Percentiles rank a stretch among this genome's conserved stretches.
phyloP scores from a whole-genome alignment of 345 rosid species.

The Lagerstroemia speciosa region DNA sequence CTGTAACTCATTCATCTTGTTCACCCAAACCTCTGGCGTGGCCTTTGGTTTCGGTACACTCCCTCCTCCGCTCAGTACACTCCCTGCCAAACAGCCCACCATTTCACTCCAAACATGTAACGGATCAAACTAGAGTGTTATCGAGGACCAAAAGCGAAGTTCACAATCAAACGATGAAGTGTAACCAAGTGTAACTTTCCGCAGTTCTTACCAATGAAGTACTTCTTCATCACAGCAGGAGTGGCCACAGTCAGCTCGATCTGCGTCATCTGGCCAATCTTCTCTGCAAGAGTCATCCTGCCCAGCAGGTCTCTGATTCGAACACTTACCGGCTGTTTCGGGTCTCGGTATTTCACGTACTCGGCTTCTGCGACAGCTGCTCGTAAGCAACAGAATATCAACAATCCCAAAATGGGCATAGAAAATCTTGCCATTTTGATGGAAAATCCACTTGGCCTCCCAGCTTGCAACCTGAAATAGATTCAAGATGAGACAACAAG shows the following conservation, averaged over 20 bases:
- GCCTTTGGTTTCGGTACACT: constrained; percentile 40
- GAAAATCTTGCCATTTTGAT: not conserved
- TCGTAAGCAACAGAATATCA: constrained; percentile 1
- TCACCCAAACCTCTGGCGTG: constrained; percentile 35
- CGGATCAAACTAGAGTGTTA: no score
- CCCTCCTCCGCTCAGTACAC: no score
- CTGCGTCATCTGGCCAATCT: constrained; percentile 44
- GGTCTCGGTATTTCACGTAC: constrained; percentile 23
- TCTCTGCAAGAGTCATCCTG: constrained; percentile 28
- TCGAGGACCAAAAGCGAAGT: no score
- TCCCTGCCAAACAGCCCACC: no score
- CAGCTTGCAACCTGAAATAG: not conserved
- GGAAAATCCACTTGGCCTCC: no score
- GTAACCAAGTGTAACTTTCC: no score
- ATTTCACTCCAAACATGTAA: no score
- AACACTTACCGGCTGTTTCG: constrained; percentile 12
- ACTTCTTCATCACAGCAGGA: constrained; percentile 39
- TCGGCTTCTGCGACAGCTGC: constrained; percentile 6
- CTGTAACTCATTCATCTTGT: constrained; percentile 37
- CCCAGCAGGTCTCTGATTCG: constrained; percentile 24
- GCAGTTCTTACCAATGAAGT: constrained; percentile 76
- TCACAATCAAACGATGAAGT: no score
- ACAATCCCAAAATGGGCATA: constrained; percentile 6
- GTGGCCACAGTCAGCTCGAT: constrained; percentile 30
- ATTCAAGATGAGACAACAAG: no score